These are phyloP conservation scores for Aspergillus caelatus DNA, from an alignment of 2,329 filamentous ascomycete genomes.

Conservation along the genomic window DNA sequence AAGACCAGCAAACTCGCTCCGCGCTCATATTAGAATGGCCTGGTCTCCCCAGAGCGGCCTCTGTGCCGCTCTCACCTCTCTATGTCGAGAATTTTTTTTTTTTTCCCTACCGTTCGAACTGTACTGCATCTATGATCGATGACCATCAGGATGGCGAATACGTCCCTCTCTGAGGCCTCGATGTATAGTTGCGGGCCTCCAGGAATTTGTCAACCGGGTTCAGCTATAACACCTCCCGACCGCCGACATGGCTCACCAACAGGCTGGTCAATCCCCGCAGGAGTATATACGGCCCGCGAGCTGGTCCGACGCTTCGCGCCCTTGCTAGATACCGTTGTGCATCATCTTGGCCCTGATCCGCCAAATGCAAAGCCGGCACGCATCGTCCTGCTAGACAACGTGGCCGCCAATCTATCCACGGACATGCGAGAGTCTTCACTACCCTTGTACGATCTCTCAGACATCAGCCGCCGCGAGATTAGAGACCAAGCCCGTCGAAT, in stretches of 20 bases:
- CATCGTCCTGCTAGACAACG: slow-evolving; percentile 18
- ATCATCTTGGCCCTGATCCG: slow-evolving; percentile 17
- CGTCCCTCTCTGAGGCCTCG: background rate
- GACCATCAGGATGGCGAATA: background rate
- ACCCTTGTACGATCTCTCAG: slow-evolving; percentile 9
- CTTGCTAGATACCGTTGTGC: slow-evolving; percentile 21
- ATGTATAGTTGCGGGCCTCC: background rate
- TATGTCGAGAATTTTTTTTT: background rate
- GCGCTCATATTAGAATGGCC: background rate
- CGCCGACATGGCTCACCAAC: background rate
- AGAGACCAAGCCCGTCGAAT: slow-evolving; percentile 20
- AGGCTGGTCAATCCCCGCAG: background rate
- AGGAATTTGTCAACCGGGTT: background rate
- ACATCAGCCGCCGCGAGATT: slow-evolving; percentile 20
- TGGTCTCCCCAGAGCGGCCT: background rate
- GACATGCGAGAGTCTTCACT: slow-evolving; percentile 23
- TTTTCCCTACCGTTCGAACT: background rate
- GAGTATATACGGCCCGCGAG: slow-evolving; percentile 21
- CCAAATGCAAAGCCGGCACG: slow-evolving; percentile 11
- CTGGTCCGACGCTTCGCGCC: slow-evolving; percentile 24
- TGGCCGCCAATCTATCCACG: slow-evolving; percentile 22
- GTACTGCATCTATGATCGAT: background rate
- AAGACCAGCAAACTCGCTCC: background rate
- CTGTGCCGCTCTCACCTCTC: background rate
- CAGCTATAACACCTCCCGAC: background rate